These are phyloP conservation scores for Arthrinium phaeospermum DNA, from an alignment of 2,329 filamentous ascomycete genomes.

Conservation along the genomic window DNA sequence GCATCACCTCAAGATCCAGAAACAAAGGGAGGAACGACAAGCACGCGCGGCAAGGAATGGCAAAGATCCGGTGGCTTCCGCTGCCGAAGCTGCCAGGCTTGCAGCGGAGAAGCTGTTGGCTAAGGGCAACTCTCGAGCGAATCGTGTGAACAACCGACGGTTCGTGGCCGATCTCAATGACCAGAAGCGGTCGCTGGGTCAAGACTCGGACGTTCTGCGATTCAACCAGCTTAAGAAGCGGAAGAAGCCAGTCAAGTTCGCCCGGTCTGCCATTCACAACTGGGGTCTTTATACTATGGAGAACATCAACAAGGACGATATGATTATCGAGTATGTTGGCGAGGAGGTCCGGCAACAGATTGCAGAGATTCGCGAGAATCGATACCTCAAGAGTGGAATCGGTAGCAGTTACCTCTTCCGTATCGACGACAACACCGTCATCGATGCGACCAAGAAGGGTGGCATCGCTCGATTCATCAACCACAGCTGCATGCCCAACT, in stretches of 20 bases:
- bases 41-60: slow-evolving; percentile 69
- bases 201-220: slow-evolving; percentile 88
- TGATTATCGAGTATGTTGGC: slow-evolving; percentile 99
- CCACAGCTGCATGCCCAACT: slow-evolving; percentile 97
- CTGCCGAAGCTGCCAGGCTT: slow-evolving; percentile 73
- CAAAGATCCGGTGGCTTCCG: slow-evolving; percentile 68
- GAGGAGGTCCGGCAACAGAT: slow-evolving; percentile 97
- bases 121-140: slow-evolving; percentile 90
- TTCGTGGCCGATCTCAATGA: slow-evolving; percentile 94
- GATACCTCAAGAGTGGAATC: slow-evolving; percentile 94
- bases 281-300: slow-evolving; percentile 99
- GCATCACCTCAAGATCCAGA: slow-evolving; percentile 95
- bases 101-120: slow-evolving; percentile 80
- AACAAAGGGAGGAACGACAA: slow-evolving; percentile 88
- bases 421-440: slow-evolving; percentile 96
- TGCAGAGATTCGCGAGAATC: slow-evolving; percentile 90
- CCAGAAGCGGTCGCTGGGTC: slow-evolving; percentile 84
- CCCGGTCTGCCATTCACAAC: slow-evolving; percentile 96
- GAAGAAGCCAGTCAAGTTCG: slow-evolving; percentile 99
- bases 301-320: slow-evolving; percentile 95
- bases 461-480: slow-evolving; percentile 99
- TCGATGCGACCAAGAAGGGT: slow-evolving; percentile 97
- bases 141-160: slow-evolving; percentile 93
- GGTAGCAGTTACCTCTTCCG: slow-evolving; percentile 97
- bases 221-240: slow-evolving; percentile 99